phyloP scores from a whole-genome alignment of 768 basidiomycete genomes.

The Pleurotus djamor region DNA sequence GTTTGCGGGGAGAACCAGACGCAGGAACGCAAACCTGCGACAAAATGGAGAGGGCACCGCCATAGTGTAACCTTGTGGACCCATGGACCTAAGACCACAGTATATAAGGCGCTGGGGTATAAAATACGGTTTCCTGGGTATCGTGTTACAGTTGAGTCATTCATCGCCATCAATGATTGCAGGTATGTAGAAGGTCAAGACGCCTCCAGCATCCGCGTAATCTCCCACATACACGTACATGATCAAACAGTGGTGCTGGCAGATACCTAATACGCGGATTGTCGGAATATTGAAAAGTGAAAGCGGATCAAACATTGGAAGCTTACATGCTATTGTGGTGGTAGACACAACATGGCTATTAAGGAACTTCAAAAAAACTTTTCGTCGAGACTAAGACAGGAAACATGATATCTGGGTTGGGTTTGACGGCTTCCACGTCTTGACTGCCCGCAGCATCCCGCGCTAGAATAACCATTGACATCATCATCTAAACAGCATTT shows the following conservation, averaged over 20 bases:
- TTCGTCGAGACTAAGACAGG: constrained; percentile 68
- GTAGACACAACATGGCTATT: constrained; percentile 78
- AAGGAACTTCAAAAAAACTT: constrained; percentile 80
- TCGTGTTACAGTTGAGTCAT: constrained; percentile 7
- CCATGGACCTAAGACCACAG: not conserved
- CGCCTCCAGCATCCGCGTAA: constrained; percentile 74
- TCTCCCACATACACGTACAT: constrained; percentile 90
- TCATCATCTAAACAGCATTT: not conserved
- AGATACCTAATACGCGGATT: constrained; percentile 55
- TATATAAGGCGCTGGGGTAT: not conserved
- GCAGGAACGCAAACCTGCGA: no score
- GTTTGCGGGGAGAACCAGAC: no score
- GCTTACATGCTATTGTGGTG: constrained; percentile 82
- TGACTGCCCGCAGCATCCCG: constrained; percentile 20
- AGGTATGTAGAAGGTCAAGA: constrained; percentile 87
- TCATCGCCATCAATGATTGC: constrained; percentile 61
- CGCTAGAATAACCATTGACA: not conserved
- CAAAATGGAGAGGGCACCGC: not conserved
- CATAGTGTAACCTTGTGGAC: not conserved
- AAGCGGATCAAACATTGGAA: not conserved
- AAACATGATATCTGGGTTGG: constrained; percentile 58
- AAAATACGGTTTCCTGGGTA: not conserved
- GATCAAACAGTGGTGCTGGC: constrained; percentile 80
- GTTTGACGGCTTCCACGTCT: constrained; percentile 31
- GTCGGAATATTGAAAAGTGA: not conserved